phyloP scores from a whole-genome alignment of 2,329 filamentous ascomycete genomes.

The Aspergillus fischeri region DNA sequence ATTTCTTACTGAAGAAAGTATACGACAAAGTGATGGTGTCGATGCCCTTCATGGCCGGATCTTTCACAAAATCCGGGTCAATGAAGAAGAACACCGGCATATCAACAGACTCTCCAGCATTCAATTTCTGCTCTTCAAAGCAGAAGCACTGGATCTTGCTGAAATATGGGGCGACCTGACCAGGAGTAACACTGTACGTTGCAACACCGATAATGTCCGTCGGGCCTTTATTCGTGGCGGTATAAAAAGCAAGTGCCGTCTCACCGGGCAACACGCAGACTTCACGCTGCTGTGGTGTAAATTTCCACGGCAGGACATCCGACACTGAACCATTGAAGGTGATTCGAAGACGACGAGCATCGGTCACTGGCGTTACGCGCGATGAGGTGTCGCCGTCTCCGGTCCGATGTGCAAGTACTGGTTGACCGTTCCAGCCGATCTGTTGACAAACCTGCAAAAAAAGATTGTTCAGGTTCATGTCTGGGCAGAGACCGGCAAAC shows the following conservation, averaged over 20 bases:
- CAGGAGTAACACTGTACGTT: constrained; percentile 95
- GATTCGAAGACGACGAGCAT: constrained; percentile 81
- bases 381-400: constrained; percentile 63
- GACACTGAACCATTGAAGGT: constrained; percentile 96
- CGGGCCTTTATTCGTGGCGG: constrained; percentile 83
- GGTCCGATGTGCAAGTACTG: constrained; percentile 74
- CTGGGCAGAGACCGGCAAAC: background rate
- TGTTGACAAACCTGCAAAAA: constrained; percentile 46
- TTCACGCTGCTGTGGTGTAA: constrained; percentile 92
- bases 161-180: constrained; percentile 93
- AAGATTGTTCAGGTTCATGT: background rate
- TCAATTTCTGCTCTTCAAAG: constrained; percentile 92
- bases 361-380: constrained; percentile 74
- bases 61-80: constrained; percentile 88
- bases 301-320: constrained; percentile 95
- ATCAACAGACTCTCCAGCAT: constrained; percentile 93
- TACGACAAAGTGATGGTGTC: constrained; percentile 95
- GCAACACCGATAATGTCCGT: constrained; percentile 97
- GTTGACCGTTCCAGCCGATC: constrained; percentile 82
- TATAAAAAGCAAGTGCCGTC: constrained; percentile 96
- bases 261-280: constrained; percentile 93
- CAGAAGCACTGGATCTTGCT: constrained; percentile 99
- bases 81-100: constrained; percentile 99
- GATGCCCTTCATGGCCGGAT: constrained; percentile 87
- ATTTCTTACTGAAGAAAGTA: constrained; percentile 87